Base-by-base conservation (phyloP, 768 basidiomycete species). In the Podaxis sp. region DNA sequence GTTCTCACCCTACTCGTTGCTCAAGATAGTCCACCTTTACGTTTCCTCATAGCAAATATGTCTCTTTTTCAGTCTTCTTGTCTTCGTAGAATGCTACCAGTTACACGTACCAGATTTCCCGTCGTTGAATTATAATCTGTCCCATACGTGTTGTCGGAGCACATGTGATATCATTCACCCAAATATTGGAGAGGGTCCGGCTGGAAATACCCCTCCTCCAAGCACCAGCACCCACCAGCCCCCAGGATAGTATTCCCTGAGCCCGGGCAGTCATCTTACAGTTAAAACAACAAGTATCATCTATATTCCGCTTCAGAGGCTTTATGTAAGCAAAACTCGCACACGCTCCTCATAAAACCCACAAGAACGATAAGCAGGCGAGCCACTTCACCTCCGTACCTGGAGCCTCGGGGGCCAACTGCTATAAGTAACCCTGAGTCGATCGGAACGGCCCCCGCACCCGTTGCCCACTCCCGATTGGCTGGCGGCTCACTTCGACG, bases 1-100 rank as follows among this genome's bases (percentile, higher is more conserved):
- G 15, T 43, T 27, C 59, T 17, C 41, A 66, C 65, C 65, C 38
- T 46, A 33, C 40, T 64, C 55, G 9, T 58, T 59, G 57, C 55
- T 27, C 54, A 50, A 25, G 8, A 24, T 22, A 50, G 49, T 43
- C 41, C 41, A 13, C 1, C 41, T 43, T 43, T 43, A 43, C 41
- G 41, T 43, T 43, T 50, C 25, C 19, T 63, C 51, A 24, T 61
- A 56, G 9, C 38, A 27, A 40, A 57, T 51, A 52, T 54, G 56
- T 7, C 52, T 50, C 37, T 59, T 36, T 19, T 38, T 47, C 58
- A 60, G 49, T 50, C 49, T 50, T 27, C 22, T 50, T 50, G 8
- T 13, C 25, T 27, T 50, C 49, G 25, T 24, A 27, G 49, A 27
- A 27, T 13, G 12, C 13, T 15, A 50, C 43, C 19, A 50, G 3